Evolutionary conservation across 139 green algal genomes (phyloP), one percentile per base, ranked within the genome.

Genomic region (Micractinium conductrix): DNA sequence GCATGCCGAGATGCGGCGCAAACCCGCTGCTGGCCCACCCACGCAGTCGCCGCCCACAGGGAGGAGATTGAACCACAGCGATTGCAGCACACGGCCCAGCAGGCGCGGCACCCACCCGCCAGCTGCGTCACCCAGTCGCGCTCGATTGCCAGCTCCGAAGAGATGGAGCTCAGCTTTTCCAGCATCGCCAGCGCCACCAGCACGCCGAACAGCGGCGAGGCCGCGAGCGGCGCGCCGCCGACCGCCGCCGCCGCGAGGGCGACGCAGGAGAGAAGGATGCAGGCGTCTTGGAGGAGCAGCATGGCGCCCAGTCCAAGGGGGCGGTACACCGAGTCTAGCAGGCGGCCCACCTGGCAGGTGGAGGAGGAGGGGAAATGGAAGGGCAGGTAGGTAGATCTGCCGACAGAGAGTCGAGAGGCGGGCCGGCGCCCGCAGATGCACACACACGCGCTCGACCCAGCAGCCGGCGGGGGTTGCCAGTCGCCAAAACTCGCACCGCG

Each of bases 121-220:
- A 89, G 71, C 85, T 86, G 81, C 19, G 87, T 83, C 17, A 91
- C 73, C 86, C 88, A 92, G 65, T 92, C 88, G 10, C 88, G 65
- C 82, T 92, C 88, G 26, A 92, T 91, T 17, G 83, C 78, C 50
- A 92, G 48, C 50, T 92, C 88, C 30, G 88, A 91, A 12, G 37
- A 40, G 53, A 82, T 82, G 55, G 76, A 71, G 26, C 55, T 43
- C 53, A 82, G 76, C 58, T 82, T 82, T 58, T 82, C 80, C 50
- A 71, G 45, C 48, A 85, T 74, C 24, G 50, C 70, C 53, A 88
- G 30, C 84, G 80, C 38, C 28, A 90, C 67, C 69, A 91, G n/a
- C 17, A 89, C 35, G 37, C 53, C 33, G 45, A 91, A 90, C 9
- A 90, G 24, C 4, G 83, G 84, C 24, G n/a, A 58, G 40, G 44